Percentiles rank a stretch among this genome's conserved stretches.
Evolutionary conservation across 805 yeast species (phyloP).

Genomic region (Grigorovia yakushimaensis): DNA sequence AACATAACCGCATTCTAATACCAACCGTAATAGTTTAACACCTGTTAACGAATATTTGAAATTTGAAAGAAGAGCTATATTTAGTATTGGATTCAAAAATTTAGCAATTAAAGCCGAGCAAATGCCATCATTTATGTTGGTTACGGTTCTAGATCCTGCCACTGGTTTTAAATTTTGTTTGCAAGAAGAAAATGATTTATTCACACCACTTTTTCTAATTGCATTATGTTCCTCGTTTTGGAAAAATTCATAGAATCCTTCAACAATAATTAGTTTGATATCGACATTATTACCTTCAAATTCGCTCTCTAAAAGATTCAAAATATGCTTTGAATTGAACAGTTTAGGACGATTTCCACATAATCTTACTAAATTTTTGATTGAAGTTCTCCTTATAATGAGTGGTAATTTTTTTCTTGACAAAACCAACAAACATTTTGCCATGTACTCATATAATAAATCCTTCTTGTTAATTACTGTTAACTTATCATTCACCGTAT

Average conservation of each 20-base stretch:
- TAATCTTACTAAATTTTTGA: slow-evolving; percentile 47
- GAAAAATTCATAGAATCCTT: slow-evolving; percentile 50
- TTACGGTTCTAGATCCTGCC: slow-evolving; percentile 28
- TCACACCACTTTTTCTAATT: slow-evolving; percentile 33
- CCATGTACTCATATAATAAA: slow-evolving; percentile 45
- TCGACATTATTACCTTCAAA: slow-evolving; percentile 32
- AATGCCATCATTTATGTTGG: slow-evolving; percentile 49
- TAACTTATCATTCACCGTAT: slow-evolving; percentile 32
- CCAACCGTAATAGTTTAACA: slow-evolving; percentile 43
- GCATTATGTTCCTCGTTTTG: slow-evolving; percentile 44
- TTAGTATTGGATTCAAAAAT: slow-evolving; percentile 41
- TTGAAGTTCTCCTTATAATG: slow-evolving; percentile 40
- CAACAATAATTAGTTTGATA: slow-evolving; percentile 43
- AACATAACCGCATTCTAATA: slow-evolving; percentile 57
- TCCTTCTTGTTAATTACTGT: slow-evolving; percentile 34
- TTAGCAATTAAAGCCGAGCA: slow-evolving; percentile 65
- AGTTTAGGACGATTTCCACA: slow-evolving; percentile 56
- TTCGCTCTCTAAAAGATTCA: slow-evolving; percentile 43
- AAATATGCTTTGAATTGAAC: slow-evolving; percentile 48
- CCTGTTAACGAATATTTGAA: slow-evolving; percentile 41
- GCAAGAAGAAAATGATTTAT: slow-evolving; percentile 28
- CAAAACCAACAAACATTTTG: slow-evolving; percentile 49
- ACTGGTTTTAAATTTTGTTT: not conserved
- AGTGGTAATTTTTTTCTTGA: slow-evolving; percentile 31
- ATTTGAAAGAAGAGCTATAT: slow-evolving; percentile 39